Conservation (phyloP, 1,139 yeast genomes). For the Saccharomyces hybrid region DNA sequence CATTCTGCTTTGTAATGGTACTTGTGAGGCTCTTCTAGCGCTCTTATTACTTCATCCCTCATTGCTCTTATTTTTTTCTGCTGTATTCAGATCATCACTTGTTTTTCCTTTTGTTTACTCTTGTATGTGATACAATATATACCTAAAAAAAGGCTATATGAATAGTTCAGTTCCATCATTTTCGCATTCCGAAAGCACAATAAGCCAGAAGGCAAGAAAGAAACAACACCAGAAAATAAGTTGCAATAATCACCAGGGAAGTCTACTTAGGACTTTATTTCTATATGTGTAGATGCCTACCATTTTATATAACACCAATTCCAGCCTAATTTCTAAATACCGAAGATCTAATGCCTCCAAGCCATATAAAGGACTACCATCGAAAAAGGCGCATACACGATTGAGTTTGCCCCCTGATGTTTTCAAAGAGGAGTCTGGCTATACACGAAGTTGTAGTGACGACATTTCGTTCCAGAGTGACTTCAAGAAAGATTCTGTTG, state of each 20-base stretch:
- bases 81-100: neutral
- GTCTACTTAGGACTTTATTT: neutral
- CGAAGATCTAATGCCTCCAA: conserved; percentile 17
- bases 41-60: neutral
- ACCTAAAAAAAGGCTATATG: neutral
- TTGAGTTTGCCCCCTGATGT: neutral
- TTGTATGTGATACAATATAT: neutral
- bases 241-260: neutral
- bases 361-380: conserved; percentile 4
- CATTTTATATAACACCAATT: conserved; percentile 26
- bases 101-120: neutral
- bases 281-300: conserved; percentile 16
- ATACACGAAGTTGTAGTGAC: neutral
- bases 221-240: neutral
- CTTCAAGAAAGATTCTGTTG: conserved; percentile 17
- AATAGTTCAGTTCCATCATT: neutral
- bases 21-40: conserved; percentile 15
- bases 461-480: conserved; percentile 18
- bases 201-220: neutral
- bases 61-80: neutral
- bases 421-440: neutral
- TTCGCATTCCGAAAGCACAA: neutral
- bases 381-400: neutral
- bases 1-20: conserved; percentile 23
- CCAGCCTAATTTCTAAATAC: conserved; percentile 23